Evolutionary conservation across 2,329 filamentous ascomycete species (phyloP).

Genomic region (Trichophyton benhamiae): DNA sequence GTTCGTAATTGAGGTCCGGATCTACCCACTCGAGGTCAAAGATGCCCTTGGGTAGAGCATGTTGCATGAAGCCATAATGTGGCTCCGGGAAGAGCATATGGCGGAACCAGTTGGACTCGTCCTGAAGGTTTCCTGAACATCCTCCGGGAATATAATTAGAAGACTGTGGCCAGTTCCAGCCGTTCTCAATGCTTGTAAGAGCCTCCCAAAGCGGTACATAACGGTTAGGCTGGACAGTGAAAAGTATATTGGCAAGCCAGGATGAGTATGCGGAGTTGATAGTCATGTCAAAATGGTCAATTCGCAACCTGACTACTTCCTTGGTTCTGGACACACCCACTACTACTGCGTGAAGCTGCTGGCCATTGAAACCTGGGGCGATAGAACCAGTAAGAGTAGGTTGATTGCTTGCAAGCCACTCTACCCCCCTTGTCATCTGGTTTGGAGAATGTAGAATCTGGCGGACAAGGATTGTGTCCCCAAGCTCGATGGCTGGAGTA

Average conservation of each 20-base stretch:
- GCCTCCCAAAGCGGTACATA: slow-evolving; percentile 16
- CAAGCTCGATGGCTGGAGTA: slow-evolving; percentile 16
- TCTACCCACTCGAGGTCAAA: slow-evolving; percentile 30
- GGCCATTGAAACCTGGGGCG: slow-evolving; percentile 19
- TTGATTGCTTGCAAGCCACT: slow-evolving; percentile 14
- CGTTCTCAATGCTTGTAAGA: slow-evolving; percentile 11
- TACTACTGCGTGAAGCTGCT: slow-evolving; percentile 17
- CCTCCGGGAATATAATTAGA: slow-evolving; percentile 31
- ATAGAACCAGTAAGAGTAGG: slow-evolving; percentile 12
- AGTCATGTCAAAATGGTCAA: slow-evolving; percentile 12
- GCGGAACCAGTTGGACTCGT: slow-evolving; percentile 15
- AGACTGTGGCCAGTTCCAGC: slow-evolving; percentile 42
- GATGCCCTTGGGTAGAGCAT: slow-evolving; percentile 24
- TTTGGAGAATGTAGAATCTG: slow-evolving; percentile 17
- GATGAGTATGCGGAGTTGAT: neutral
- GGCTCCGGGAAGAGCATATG: slow-evolving; percentile 35
- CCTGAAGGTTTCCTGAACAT: slow-evolving; percentile 20
- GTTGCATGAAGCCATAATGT: slow-evolving; percentile 29
- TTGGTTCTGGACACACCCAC: slow-evolving; percentile 15
- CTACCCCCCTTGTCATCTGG: slow-evolving; percentile 11
- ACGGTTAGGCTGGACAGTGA: slow-evolving; percentile 14
- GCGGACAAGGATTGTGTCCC: slow-evolving; percentile 18
- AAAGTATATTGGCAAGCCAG: slow-evolving; percentile 16
- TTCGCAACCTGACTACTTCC: slow-evolving; percentile 15
- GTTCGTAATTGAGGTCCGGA: slow-evolving; percentile 36